A percentile compares a stretch with the other conserved stretches of the same genome.
These are phyloP conservation scores for Asterionellopsis glacialis DNA, from an alignment of 108 stramenopile genomes.

Conservation along the genomic window DNA sequence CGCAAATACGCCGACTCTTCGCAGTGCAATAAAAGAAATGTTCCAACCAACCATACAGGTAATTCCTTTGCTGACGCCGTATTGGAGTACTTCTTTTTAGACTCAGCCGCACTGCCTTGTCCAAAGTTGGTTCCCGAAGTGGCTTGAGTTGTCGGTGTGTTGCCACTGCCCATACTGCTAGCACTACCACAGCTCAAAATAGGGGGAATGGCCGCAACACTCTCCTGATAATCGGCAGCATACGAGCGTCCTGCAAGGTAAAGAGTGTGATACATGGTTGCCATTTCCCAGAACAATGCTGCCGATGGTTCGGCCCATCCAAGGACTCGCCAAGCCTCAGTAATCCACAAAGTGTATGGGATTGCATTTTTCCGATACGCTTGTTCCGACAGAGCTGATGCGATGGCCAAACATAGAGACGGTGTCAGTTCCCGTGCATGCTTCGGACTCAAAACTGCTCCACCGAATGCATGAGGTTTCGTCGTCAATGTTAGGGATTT, in stretches of 20 bases:
- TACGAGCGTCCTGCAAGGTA: constrained; percentile 60
- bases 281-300: constrained; percentile 96
- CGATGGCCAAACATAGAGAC: constrained; percentile 48
- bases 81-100: constrained; percentile 38
- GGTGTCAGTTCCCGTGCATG: constrained; percentile 69
- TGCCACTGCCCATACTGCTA: constrained; percentile 72
- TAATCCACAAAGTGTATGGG: constrained; percentile 82
- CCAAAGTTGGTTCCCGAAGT: neutral
- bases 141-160: constrained; percentile 8
- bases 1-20: constrained; percentile 69
- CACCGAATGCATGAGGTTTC: constrained; percentile 80
- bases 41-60: constrained; percentile 81
- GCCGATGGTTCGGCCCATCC: constrained; percentile 85
- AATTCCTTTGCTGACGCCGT: constrained; percentile 76
- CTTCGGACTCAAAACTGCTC: constrained; percentile 75
- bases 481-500: constrained; percentile 29
- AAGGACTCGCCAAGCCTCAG: constrained; percentile 89
- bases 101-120: neutral
- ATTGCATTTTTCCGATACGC: constrained; percentile 39
- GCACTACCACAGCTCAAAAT: constrained; percentile 80
- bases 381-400: constrained; percentile 54
- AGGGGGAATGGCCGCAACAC: constrained; percentile 52
- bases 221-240: constrained; percentile 34
- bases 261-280: constrained; percentile 87
- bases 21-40: constrained; percentile 78